These are phyloP conservation scores for Malassezia slooffiae DNA, from an alignment of 1,284 basidiomycete genomes.

Conservation along the genomic window DNA sequence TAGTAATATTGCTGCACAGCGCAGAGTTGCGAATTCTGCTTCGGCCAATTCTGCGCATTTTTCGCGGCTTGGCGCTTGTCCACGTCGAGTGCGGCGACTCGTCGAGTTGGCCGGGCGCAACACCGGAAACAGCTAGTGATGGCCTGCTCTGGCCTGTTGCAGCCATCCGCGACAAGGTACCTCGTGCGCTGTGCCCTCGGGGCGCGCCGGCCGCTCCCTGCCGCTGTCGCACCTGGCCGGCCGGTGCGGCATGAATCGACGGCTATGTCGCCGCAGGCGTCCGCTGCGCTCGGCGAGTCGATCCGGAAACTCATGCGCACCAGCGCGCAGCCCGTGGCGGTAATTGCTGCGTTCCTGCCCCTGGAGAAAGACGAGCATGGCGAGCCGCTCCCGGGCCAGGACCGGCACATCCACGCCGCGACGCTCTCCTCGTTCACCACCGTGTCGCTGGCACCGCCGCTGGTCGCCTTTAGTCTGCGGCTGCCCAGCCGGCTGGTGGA, in stretches of 20 bases:
- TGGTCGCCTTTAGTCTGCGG: constrained; percentile 18
- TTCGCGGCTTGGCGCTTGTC: neutral
- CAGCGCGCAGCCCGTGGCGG: constrained; percentile 18
- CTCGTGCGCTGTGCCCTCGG: neutral
- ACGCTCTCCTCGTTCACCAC: constrained; percentile 19
- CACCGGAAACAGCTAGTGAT: no score
- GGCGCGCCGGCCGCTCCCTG: no score
- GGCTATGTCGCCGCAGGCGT: neutral
- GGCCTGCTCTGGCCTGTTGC: neutral
- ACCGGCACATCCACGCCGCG: constrained; percentile 10
- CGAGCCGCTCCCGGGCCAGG: neutral
- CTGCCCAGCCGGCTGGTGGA: constrained; percentile 17
- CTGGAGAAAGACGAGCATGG: neutral
- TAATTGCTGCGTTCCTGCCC: constrained; percentile 16
- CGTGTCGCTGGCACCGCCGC: constrained; percentile 15
- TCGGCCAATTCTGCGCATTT: no score
- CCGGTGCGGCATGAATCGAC: no score
- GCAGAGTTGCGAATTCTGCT: neutral
- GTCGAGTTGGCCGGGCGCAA: no score
- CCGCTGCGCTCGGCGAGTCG: constrained; percentile 7
- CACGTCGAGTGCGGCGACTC: no score
- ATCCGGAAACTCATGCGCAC: constrained; percentile 13
- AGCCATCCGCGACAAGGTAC: neutral
- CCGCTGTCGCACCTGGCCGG: no score
- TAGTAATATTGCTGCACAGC: no score